phyloP scores from a whole-genome alignment of 2,329 filamentous ascomycete species.

The Sclerotinia minor region DNA sequence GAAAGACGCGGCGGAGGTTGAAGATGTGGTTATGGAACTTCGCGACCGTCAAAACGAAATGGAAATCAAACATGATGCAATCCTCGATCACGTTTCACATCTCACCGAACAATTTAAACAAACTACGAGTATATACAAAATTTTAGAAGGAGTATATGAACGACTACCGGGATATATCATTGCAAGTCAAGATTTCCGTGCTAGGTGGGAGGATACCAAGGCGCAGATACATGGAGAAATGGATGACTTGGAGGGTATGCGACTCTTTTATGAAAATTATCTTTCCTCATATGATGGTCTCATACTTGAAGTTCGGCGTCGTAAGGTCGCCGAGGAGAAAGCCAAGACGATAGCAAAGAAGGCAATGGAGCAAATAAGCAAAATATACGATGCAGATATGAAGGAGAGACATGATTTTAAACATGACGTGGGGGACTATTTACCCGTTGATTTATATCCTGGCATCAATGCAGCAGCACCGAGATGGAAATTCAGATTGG shows the following conservation, averaged over 20 bases:
- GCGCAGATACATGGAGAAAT: constrained; percentile 68
- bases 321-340: constrained; percentile 70
- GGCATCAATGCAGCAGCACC: constrained; percentile 58
- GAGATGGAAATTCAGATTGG: constrained; percentile 37
- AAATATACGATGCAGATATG: constrained; percentile 71
- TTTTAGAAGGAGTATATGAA: constrained; percentile 66
- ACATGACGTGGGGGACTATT: constrained; percentile 77
- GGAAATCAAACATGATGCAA: constrained; percentile 65
- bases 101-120: constrained; percentile 56
- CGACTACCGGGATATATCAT: constrained; percentile 65
- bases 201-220: constrained; percentile 73
- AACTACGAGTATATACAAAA: constrained; percentile 62
- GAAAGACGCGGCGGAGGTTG: constrained; percentile 67
- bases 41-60: constrained; percentile 74
- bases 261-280: constrained; percentile 85
- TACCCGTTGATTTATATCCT: constrained; percentile 87
- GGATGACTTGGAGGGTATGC: constrained; percentile 73
- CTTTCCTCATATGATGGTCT: constrained; percentile 80
- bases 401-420: constrained; percentile 75
- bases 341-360: constrained; percentile 74
- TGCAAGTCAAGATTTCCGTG: constrained; percentile 63
- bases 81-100: constrained; percentile 63
- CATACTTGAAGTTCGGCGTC: constrained; percentile 77
- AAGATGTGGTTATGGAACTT: constrained; percentile 69
- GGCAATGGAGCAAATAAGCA: constrained; percentile 73